Evolutionary conservation across 2,329 filamentous ascomycete genomes (phyloP), one percentile per base, ranked within the genome.

Genomic region (Shiraia bambusicola): DNA sequence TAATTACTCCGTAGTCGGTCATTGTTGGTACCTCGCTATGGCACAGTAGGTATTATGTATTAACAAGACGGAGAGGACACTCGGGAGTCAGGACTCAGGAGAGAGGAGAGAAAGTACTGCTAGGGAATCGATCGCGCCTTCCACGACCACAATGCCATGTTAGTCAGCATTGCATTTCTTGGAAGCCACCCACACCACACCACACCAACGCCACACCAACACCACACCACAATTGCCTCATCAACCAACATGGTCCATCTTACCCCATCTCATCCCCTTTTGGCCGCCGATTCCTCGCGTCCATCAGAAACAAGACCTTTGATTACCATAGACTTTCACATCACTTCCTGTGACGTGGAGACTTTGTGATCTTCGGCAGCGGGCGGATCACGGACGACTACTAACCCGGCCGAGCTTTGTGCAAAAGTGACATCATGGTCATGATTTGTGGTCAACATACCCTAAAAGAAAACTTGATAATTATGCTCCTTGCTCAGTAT

Each of bases 371-470:
- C 37, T 22, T 22, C 19, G 19, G 19, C 19, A 22, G 19, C 19
- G 36, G 31, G 16, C 37, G 38, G 41, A 31, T 25, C 47, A 28
- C 43, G 47, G 40, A 22, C 43, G 34, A 43, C 47, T 38, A 37
- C 37, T 25, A 52, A 38, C 30, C 4, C 39, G 27, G 42, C 37
- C 35, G 25, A 41, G 37, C 40, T 35, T 42, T 40, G 33, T 24
- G 19, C 36, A 16, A 38, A 33, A 12, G 28, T 50, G 46, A 47
- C 46, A 52, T 50, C 48, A 49, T 49, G 34, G 40, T 16, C 34
- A 30, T 31, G 29, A 36, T 37, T 35, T 37, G 38, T 29, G 30
- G 41, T 34, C 31, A 38, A 31, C 38, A 48, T 30, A 19, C 34
- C 22, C 34, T 43, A 28, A 27, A 39, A 32, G 29, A 43, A 48